These are phyloP conservation scores for Solanum chiquidenum DNA, from an alignment of 257 asterid species.

Conservation along the genomic window DNA sequence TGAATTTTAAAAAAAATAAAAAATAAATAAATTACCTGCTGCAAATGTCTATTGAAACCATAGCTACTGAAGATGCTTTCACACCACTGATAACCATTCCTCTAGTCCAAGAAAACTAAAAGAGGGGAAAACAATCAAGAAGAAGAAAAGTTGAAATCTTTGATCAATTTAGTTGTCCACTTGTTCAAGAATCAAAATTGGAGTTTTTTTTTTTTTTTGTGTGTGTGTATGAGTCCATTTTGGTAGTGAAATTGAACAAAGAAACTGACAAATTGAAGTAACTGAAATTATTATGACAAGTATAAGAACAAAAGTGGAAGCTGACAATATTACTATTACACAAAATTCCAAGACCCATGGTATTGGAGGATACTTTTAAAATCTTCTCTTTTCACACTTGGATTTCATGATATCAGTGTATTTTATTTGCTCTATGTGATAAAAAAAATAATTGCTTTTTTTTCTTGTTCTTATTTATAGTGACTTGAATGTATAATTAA, in stretches of 20 bases:
- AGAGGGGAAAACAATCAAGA: not conserved
- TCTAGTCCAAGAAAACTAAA: not conserved
- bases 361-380: not conserved
- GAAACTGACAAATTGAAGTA: conserved; percentile 13
- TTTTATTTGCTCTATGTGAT: not conserved
- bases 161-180: conserved; percentile 22
- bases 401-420: conserved; percentile 4
- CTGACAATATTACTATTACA: conserved; percentile 20
- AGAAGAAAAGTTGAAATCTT: not conserved
- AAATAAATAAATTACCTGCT: conserved; percentile 36
- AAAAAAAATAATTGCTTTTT: not conserved
- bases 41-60: conserved; percentile 21
- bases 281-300: not conserved
- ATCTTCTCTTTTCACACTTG: not conserved
- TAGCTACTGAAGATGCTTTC: conserved; percentile 23
- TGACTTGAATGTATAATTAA: too few species aligned
- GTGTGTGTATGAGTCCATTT: conserved; percentile 19
- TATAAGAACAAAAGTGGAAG: conserved; percentile 22
- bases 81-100: conserved; percentile 16
- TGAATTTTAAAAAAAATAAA: not conserved
- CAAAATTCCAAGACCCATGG: conserved; percentile 28
- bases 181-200: conserved; percentile 13
- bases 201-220: not conserved
- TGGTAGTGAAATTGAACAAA: conserved; percentile 27
- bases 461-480: not conserved